Evolutionary conservation across 768 basidiomycete genomes (phyloP).

Genomic region (Mycena filopes): DNA sequence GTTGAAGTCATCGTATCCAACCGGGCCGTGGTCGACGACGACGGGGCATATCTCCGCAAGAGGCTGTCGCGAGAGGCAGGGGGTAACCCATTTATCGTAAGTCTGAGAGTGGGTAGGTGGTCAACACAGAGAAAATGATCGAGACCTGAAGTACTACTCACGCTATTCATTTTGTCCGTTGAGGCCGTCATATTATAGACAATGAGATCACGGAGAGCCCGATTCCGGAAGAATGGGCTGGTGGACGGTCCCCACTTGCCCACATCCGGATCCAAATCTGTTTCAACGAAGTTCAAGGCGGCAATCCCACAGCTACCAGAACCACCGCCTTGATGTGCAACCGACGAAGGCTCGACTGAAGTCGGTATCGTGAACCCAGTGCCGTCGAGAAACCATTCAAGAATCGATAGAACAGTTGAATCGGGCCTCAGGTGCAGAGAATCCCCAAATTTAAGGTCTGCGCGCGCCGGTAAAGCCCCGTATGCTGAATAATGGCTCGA

Average conservation of each 20-base stretch:
- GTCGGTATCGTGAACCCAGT: background rate
- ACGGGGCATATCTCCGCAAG: too few species aligned
- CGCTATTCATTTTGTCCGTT: background rate
- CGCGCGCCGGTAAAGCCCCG: background rate
- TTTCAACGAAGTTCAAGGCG: constrained; percentile 32
- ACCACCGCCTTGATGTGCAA: constrained; percentile 23
- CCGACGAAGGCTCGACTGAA: background rate
- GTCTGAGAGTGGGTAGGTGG: too few species aligned
- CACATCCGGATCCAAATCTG: background rate
- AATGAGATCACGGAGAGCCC: constrained; percentile 21
- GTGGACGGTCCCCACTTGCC: constrained; percentile 17
- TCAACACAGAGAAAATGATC: too few species aligned
- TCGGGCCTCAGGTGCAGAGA: background rate
- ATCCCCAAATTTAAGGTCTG: background rate
- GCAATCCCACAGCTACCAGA: constrained; percentile 37
- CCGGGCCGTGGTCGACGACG: too few species aligned
- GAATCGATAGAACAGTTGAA: background rate
- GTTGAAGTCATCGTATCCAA: too few species aligned
- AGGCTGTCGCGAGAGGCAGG: too few species aligned
- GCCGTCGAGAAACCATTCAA: background rate
- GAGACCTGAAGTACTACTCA: background rate
- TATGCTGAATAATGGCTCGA: constrained; percentile 30
- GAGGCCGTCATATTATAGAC: constrained; percentile 18
- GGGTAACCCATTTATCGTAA: too few species aligned
- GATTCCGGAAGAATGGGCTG: constrained; percentile 27